Percentiles rank a stretch among this genome's conserved stretches.
These are phyloP conservation scores for Colletotrichum truncatum DNA, from an alignment of 2,329 filamentous ascomycete species.

Conservation along the genomic window DNA sequence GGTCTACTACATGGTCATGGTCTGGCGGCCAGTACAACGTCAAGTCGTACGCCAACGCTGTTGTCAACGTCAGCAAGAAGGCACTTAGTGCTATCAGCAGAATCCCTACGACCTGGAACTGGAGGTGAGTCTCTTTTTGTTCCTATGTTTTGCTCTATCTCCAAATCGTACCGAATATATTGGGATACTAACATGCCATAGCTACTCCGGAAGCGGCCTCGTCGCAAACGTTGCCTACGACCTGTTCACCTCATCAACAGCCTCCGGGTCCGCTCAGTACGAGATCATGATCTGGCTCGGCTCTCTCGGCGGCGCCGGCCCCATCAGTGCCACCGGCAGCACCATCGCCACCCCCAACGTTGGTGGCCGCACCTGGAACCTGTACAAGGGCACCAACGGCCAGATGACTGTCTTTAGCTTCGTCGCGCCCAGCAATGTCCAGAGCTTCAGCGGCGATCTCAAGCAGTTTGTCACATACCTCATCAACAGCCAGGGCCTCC, in stretches of 20 bases:
- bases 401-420: conserved; percentile 69
- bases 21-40: conserved; percentile 46
- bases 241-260: conserved; percentile 62
- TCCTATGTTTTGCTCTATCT: neutral
- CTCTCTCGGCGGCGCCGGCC: conserved; percentile 65
- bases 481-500: conserved; percentile 54
- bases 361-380: conserved; percentile 62
- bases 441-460: conserved; percentile 65
- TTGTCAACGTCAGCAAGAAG: conserved; percentile 37
- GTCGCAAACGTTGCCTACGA: conserved; percentile 69
- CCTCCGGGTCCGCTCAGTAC: conserved; percentile 55
- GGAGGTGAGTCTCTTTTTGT: conserved; percentile 34
- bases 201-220: conserved; percentile 42
- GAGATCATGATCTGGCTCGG: conserved; percentile 75
- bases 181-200: conserved; percentile 31
- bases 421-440: conserved; percentile 49
- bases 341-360: conserved; percentile 63
- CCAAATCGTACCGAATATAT: neutral
- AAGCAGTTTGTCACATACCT: conserved; percentile 67
- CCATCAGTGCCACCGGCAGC: conserved; percentile 59
- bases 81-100: conserved; percentile 41
- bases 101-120: conserved; percentile 44
- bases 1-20: conserved; percentile 52
- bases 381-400: conserved; percentile 70
- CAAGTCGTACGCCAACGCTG: conserved; percentile 53